Evolutionary conservation across 108 stramenopile species (phyloP), one percentile per base, ranked within the genome.

Genomic region (Cyclotella atomus): DNA sequence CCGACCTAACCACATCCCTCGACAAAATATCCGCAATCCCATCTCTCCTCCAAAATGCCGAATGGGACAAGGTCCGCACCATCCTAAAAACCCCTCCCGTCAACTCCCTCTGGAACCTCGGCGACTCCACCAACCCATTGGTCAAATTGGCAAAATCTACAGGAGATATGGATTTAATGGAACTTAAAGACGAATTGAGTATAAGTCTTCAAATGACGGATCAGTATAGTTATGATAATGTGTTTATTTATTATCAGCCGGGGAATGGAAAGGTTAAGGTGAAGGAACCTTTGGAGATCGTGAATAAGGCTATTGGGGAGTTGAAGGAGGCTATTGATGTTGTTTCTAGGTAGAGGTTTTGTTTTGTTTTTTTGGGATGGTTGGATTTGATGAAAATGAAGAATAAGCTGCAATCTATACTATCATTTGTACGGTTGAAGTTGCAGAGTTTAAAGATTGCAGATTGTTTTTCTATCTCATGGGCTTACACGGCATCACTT

Each of bases 41-140:
- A 30, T 55, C 80, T 9, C 69, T 88, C 1, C 66, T 91, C 38
- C 29, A 89, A 68, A 25, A 68, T 27, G 59, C 83, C 53, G 69
- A 93, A 65, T 93, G 89, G 88, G 89, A 93, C 46, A 73, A 83
- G 49, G 91, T 88, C 0, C 83, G 91, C 0, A 85, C 83, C 1
- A 79, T 93, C 24, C 80, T 93, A 34, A 93, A 93, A 71, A 85
- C 86, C 19, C 89, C 91, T 5, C 88, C 88, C 8, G 86, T 93
- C 35, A 89, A 86, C 24, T 60, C 84, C 41, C 55, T 90, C 9
- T 93, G 91, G 91, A 93, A 93, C 69, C 50, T 93, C 21, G 89
- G 91, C 10, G 89, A 83, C 10, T 74, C 75, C 3, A 81, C 87
- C 43, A 90, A 90, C 61, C 74, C 84, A 0, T 55, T 91, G 44